Base-by-base conservation (phyloP, 23 red algal species). In the Pyropia yezoensis region DNA sequence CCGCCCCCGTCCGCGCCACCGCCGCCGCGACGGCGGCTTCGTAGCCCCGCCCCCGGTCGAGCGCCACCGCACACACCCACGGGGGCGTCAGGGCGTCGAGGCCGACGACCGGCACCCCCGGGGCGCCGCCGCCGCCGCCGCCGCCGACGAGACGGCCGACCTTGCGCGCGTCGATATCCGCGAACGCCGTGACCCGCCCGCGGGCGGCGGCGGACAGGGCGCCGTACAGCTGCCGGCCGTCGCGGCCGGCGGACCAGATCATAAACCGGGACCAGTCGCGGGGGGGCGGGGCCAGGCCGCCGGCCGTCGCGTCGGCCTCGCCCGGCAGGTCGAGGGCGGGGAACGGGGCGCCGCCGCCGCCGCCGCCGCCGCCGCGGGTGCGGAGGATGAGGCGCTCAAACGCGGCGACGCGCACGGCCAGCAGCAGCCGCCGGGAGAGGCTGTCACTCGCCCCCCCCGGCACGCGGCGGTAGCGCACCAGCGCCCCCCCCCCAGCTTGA, bases 221-320 rank as follows among this genome's bases (percentile, higher is more conserved):
- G 49, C 49, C 49, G 58, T 63, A 88, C 16, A 88, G 51, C 52
- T 77, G 55, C 27, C 59, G 63, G 53, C 82, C 82, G 59, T 88
- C 82, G 34, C 82, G 73, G 3, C 82, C 82, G 57, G 70, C 66
- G 13, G 59, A 59, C 82, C 82, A 88, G 51, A 88, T 67, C 27
- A 66, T 51, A 39, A 88, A 88, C 3, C 20, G 7, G 11, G 39
- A 47, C 39, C 39, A 47, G 39, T 47, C 39, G 11, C 39, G 39
- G 39, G 39, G 4, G 11, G 39, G 6, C 0, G 39, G 6, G 9
- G 39, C 11, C 4, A 47, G 39, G 39, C 39, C 4, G 7, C 39
- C 39, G 39, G 4, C 39, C 39, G 39, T 47, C 39, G 39, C 39
- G 39, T 47, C 39, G 7, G 39, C 39, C 11, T 47, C 39, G 11